Base-by-base conservation (phyloP, 78 protist genomes). In the Mastigamoeba balamuthi region DNA sequence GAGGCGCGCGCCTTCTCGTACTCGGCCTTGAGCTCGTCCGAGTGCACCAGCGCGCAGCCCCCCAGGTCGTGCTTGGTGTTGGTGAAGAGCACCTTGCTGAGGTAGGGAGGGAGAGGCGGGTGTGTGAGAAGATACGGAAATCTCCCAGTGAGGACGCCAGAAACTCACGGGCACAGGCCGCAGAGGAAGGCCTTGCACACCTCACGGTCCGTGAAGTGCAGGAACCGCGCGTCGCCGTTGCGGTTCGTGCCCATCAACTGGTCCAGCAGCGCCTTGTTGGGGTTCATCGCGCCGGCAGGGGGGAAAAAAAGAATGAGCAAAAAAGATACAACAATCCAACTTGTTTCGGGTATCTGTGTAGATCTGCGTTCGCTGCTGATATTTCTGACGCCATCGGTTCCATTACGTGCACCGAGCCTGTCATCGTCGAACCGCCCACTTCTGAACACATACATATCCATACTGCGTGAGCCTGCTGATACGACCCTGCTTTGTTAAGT, bases 121-220 rank as follows among this genome's bases (percentile, higher is more conserved):
- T 40, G 5, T 27, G 69, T 40, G 4, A 69, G n/a, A 10, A 37
- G n/a, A 33, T 5, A 10, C 8, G 6, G n/a, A 69, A 4, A 10
- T 8, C 44, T 40, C 25, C 9, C 73, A 4, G 73, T 69, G 73
- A 27, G 9, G 38, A 69, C 36, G 44, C 9, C 9, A 4, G n/a
- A 27, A 4, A 33, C 44, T 4, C 10, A 17, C 6, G 73, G 73
- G n/a, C 73, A 69, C 33, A 69, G n/a, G 25, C 73, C 73, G n/a
- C 25, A 27, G 37, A 69, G 38, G 73, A n/a, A 69, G 73, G 25
- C 9, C 44, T 69, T 69, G 73, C 73, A 69, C 41, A 69, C 73
- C 4, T 69, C 73, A 8, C 38, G 44, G 73, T 69, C 73, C 38
- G 17, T 10, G 41, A 69, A 69, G 58, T 48, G 17, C 64, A 25